Evolutionary conservation across 257 asterid species (phyloP), one percentile per base, ranked within the genome.

Genomic region (Jacaranda mimosifolia): DNA sequence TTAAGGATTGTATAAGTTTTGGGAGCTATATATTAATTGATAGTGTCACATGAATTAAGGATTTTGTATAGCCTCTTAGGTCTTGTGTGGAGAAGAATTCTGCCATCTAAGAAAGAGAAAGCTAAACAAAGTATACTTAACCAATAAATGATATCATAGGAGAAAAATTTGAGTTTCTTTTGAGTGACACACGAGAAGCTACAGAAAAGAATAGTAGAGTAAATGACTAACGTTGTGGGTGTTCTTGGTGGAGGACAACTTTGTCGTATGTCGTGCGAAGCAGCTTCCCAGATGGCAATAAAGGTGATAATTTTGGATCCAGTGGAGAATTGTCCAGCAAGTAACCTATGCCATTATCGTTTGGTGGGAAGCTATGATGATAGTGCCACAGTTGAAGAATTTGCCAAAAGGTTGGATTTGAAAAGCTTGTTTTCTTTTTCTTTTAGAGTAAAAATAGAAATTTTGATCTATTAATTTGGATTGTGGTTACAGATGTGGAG

Each of bases 181-280:
- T 26, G 32, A 26, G 32, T 26, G 32, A 2, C 32, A 26, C 32
- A 26, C 2, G 32, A 26, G 32, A 26, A 26, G 32, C 32, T 26
- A 26, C 1, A 26, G 32, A 26, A 26, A 26, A 26, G 32, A 26
- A 2, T 26, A 2, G 32, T 26, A 26, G 32, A 26, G 32, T 26
- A 26, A 26, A 26, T 26, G 32, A 26, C 1, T 26, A 26, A 26
- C 32, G 91, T 93, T 81, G 98, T 96, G 77, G 99, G 99, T 62
- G 95, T 96, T 85, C 86, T 96, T 77, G 99, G 99, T 73, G 99
- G 99, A 82, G 99, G 99, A 36, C 99, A 96, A 43, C 87, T 96
- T 68, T 98, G 99, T 11, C 97, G 98, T 62, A 96, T 96, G 99
- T 74, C 93, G 75, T 93, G 99, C 67, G 89, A 96, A 87, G 98